Evolutionary conservation across 2,329 filamentous ascomycete genomes (phyloP).

Genomic region (Ophiocordyceps unilateralis): DNA sequence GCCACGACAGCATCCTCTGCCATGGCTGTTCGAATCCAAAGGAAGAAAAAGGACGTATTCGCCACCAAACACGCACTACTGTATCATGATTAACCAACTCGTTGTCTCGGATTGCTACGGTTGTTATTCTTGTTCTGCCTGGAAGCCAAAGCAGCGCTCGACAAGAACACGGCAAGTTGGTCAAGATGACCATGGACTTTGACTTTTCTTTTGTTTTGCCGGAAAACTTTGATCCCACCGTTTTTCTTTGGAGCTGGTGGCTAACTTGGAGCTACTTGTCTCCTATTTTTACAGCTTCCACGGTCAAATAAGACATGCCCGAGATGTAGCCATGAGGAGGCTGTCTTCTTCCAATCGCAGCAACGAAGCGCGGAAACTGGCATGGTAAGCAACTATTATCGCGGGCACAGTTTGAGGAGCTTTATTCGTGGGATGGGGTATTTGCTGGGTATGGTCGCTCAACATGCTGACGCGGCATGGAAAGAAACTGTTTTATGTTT

Average conservation of each 20-base stretch:
- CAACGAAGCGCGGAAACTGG: slow-evolving; percentile 93
- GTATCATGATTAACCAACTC: background rate
- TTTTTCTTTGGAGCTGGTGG: slow-evolving; percentile 15
- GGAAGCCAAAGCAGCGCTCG: background rate
- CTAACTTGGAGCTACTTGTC: slow-evolving; percentile 23
- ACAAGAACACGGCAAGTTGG: background rate
- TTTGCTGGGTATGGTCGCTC: background rate
- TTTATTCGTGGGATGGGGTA: background rate
- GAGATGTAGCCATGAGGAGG: slow-evolving; percentile 69
- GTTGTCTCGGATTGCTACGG: background rate
- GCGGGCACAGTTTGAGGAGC: background rate
- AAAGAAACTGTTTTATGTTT: slow-evolving; percentile 86
- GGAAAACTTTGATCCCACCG: slow-evolving; percentile 6
- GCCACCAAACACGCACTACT: background rate
- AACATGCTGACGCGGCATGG: slow-evolving; percentile 4
- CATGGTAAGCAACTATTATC: slow-evolving; percentile 52
- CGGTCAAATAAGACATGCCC: slow-evolving; percentile 76
- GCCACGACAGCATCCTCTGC: background rate
- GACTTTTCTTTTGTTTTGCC: slow-evolving; percentile 5
- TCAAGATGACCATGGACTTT: background rate
- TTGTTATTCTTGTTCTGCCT: background rate
- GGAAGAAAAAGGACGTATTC: background rate
- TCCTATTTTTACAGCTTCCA: slow-evolving; percentile 55
- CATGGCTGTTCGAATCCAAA: background rate
- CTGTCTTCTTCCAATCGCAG: slow-evolving; percentile 97